Evolutionary conservation across 2,329 filamentous ascomycete genomes (phyloP).

Genomic region (Calonectria pseudoreteaudii): DNA sequence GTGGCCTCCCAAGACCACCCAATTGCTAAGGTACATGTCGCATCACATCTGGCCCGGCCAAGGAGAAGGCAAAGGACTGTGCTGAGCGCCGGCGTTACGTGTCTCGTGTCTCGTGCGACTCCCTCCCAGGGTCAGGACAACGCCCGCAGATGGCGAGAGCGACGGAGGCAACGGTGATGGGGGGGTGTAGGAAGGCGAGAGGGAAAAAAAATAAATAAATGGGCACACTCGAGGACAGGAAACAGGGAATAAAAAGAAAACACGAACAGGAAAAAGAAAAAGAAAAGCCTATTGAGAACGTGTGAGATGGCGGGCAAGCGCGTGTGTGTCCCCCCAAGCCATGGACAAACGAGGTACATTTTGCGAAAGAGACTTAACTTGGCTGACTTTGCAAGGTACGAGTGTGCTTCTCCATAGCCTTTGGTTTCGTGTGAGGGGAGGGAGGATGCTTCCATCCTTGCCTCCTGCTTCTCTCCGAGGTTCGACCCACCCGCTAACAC

Average conservation of each 20-base stretch:
- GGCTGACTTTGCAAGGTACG: not conserved
- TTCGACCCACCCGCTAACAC: constrained; percentile 11
- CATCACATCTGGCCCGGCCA: constrained; percentile 2
- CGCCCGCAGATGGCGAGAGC: constrained; percentile 10
- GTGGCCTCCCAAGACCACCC: not conserved
- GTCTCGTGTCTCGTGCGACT: constrained; percentile 10
- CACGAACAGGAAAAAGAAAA: constrained; percentile 14
- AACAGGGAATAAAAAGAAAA: constrained; percentile 10
- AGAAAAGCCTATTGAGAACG: constrained; percentile 21
- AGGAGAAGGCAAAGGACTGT: not conserved
- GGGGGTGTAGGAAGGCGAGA: not conserved
- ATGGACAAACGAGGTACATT: constrained; percentile 12
- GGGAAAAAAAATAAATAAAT: not conserved
- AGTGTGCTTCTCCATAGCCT: constrained; percentile 7
- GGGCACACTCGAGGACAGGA: not conserved
- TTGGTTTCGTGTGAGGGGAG: constrained; percentile 19
- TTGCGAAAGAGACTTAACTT: constrained; percentile 5
- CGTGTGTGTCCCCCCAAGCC: not conserved
- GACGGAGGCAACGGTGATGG: not conserved
- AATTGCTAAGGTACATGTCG: constrained; percentile 19
- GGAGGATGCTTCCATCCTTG: constrained; percentile 1
- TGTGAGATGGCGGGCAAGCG: not conserved
- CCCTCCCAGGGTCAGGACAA: constrained; percentile 3
- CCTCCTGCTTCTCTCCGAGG: not conserved
- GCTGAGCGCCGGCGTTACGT: not conserved